Evolutionary conservation across 1,284 basidiomycete genomes (phyloP), one percentile per base, ranked within the genome.

Genomic region (Heliocybe sulcata): DNA sequence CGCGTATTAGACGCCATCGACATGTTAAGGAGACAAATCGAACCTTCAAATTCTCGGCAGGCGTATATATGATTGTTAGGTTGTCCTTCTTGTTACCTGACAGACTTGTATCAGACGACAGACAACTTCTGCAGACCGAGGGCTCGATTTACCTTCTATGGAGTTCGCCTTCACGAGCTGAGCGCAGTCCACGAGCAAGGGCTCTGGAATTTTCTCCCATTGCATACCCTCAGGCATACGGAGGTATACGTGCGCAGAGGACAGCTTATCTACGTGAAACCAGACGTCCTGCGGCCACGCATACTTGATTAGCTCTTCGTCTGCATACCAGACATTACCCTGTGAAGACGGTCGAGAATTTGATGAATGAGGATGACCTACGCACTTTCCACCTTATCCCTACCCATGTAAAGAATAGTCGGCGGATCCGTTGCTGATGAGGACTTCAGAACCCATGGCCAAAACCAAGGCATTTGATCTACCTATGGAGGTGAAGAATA

Each of bases 161-260:
- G 92, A 95, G 65, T 98, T 98, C 0, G 96, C 95, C 71, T 99
- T 99, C 45, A 98, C 94, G 1, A 99, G 77, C 69, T 99, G 96
- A 0, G 93, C 91, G 59, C 92, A 92, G 67, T 99, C 95, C 9
- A 77, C 76, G 23, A 98, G 73, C 10, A 98, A 72, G 0, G 82
- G 73, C 53, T 88, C 80, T 0, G 96, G 95, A 45, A 99, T 90
- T 10, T 75, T 69, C 19, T 98, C 93, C 93, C 95, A 99, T 16
- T 77, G 71, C 76, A 92, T 87, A n/a, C 69, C 72, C 4, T 83
- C 79, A 0, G 90, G 80, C 74, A 98, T 84, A 19, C 95, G 88
- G 14, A 98, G 74, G 68, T 99, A 99, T 49, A 97, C 93, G 68
- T 97, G 94, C 1, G 94, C 92, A 4, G 92, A 95, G 0, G 92